Conservation (phyloP, 2,329 filamentous ascomycete genomes). For the Calonectria fujianensis region DNA sequence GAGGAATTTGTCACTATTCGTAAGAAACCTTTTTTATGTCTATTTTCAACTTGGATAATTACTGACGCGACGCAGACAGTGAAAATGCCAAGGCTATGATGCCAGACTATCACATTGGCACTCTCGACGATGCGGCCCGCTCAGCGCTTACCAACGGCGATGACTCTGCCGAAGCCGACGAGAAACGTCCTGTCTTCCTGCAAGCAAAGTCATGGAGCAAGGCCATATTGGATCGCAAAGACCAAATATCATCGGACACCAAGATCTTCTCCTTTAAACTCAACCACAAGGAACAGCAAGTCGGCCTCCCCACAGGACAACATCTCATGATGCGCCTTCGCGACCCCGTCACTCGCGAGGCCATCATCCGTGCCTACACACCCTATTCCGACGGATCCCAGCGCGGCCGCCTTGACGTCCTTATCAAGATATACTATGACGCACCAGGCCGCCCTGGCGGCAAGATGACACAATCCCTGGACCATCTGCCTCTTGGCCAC, state of each 20-base stretch:
- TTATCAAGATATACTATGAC: conserved; percentile 89
- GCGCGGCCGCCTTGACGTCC: conserved; percentile 80
- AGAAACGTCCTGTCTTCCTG: conserved; percentile 79
- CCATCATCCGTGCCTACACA: conserved; percentile 91
- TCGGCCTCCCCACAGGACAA: conserved; percentile 89
- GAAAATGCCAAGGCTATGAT: conserved; percentile 96
- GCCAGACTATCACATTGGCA: conserved; percentile 88
- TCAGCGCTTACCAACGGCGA: conserved; percentile 70
- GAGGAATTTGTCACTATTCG: conserved; percentile 96
- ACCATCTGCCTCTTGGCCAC: conserved; percentile 82
- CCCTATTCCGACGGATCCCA: conserved; percentile 81
- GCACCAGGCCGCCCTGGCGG: conserved; percentile 77
- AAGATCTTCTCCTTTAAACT: conserved; percentile 88
- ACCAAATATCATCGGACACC: conserved; percentile 83
- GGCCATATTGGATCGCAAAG: conserved; percentile 80
- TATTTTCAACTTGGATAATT: background rate
- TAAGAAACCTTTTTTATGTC: conserved; percentile 67
- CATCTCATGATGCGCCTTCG: conserved; percentile 89
- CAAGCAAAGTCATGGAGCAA: conserved; percentile 84
- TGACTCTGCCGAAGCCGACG: conserved; percentile 58
- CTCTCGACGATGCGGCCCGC: conserved; percentile 76
- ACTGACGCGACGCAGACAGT: conserved; percentile 77
- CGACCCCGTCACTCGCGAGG: conserved; percentile 81
- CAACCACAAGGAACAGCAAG: conserved; percentile 79
- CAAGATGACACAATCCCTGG: conserved; percentile 87